Base-by-base conservation (phyloP, 129 eudicot genomes). In the Lactuca saligna region DNA sequence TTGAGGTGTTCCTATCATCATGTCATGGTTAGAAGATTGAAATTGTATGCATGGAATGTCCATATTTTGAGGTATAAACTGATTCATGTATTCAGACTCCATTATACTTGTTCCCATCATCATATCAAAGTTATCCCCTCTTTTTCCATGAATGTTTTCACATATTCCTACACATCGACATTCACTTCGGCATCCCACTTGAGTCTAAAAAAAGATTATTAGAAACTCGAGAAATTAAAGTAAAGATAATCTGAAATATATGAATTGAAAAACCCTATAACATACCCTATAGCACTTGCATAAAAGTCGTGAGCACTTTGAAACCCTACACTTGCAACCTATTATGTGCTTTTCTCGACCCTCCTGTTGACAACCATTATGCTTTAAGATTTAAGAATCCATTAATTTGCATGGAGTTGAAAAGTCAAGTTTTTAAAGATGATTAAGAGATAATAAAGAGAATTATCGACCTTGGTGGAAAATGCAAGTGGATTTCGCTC, bases 241-340 rank as follows among this genome's bases (percentile, higher is more conserved):
- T 25, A 25, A 20, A 20, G 35, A 50, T 4, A 35, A n/a, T 25
- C 37, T 32, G 53, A 13, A 20, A 39, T 25, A 25, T 25, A 25
- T 25, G 58, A 41, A 42, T 39, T 39, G 48, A 54, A n/a, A 4
- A 57, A 20, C 46, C 20, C 65, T 38, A 56, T 7, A 9, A 12
- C 32, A 63, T 63, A 86, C 93, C 88, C 83, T 84, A 76, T 81
- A 87, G 75, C 94, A 87, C 68, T 87, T 89, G 42, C 94, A 87
- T 66, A 83, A 83, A 67, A 78, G 81, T 39, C 81, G 79, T 61
- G 78, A 66, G 54, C 94, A 87, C 83, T 60, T 81, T 2, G 89
- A 83, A 79, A 78, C 83, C 84, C 79, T 87, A 77, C 94, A 87
- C 44, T 57, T 15, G 59, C 61, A 78, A 79, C 80, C 88, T 84